Evolutionary conservation across 1,284 basidiomycete genomes (phyloP), one percentile per base, ranked within the genome.

Genomic region (Ceratorhiza oryzae-sativae): DNA sequence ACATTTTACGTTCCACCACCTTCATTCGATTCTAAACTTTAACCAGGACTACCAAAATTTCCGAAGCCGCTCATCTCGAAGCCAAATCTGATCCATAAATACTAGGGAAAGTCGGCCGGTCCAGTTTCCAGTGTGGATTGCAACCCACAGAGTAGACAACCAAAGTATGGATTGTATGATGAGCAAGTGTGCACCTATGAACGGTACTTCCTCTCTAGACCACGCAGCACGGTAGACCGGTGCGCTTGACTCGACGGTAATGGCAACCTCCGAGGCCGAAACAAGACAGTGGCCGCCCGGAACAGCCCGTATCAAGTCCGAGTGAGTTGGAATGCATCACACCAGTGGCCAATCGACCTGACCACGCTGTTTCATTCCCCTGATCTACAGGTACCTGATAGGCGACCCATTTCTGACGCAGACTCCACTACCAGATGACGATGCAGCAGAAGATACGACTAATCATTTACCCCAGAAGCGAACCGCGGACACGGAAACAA

Each of bases 301-400:
- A 56, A 90, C 88, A 10, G 92, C 91, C 0, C 87, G 88, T 1
- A 84, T 95, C 75, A 94, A 92, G 80, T 76, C 85, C 76, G 89
- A 92, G 93, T 94, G 79, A 77, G 87, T 80, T 13, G 10, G 15
- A 58, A 46, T 49, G 10, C 39, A 30, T 59, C 8, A 41, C 39
- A 6, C 27, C 51, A 15, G 36, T 51, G 2, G 25, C 30, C n/a
- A 30, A n/a, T 49, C 20, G 15, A 48, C 45, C 12, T 23, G 9
- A 30, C 60, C 30, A 4, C n/a, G 46, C 59, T 53, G 25, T 12
- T 53, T 1, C 49, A 20, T 25, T 25, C 49, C 10, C 49, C 15
- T 20, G 34, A 59, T 72, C 39, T 1, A 13, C 36, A 53, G 63
- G n/a, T 55, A 10, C 12, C 18, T 67, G 41, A 63, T 36, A 34